Evolutionary conservation across 1,284 basidiomycete species (phyloP).

Genomic region (Naganishia sp.): DNA sequence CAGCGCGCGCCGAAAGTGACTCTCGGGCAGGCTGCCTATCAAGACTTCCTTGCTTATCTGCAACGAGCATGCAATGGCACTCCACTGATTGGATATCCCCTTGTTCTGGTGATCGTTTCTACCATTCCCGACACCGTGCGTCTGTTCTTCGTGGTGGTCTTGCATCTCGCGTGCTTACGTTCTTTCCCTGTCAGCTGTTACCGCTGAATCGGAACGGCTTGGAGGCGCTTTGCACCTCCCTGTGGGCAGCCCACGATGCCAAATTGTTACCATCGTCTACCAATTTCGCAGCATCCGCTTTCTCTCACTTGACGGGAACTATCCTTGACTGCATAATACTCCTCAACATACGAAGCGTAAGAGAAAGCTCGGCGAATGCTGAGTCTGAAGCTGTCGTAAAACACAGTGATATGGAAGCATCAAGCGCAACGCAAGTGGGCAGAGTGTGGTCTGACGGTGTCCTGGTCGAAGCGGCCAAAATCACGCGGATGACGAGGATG

Average conservation of each 20-base stretch:
- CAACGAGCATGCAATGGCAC: constrained; percentile 71
- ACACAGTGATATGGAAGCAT: constrained; percentile 32
- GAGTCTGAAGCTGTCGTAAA: constrained; percentile 33
- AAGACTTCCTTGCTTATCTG: constrained; percentile 70
- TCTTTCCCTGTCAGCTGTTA: constrained; percentile 37
- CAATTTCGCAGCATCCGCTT: constrained; percentile 54
- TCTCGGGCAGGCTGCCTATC: constrained; percentile 27
- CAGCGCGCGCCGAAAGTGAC: constrained; percentile 13
- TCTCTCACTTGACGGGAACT: constrained; percentile 65
- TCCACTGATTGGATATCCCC: constrained; percentile 73
- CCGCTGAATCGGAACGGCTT: constrained; percentile 49
- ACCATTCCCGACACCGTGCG: constrained; percentile 69
- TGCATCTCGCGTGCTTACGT: not conserved
- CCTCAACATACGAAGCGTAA: constrained; percentile 52
- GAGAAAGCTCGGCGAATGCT: constrained; percentile 39
- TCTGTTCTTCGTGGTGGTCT: not conserved
- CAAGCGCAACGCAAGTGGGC: constrained; percentile 33
- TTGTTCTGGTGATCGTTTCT: constrained; percentile 72
- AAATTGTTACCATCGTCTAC: constrained; percentile 63
- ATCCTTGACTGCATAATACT: constrained; percentile 70
- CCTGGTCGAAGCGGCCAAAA: constrained; percentile 39
- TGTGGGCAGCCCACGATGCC: constrained; percentile 74
- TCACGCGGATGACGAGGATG: constrained; percentile 28
- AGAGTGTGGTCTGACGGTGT: constrained; percentile 43
- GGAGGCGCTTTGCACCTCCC: constrained; percentile 64